These are phyloP conservation scores for Cladosporium phlei DNA, from an alignment of 2,329 filamentous ascomycete genomes.

Conservation along the genomic window DNA sequence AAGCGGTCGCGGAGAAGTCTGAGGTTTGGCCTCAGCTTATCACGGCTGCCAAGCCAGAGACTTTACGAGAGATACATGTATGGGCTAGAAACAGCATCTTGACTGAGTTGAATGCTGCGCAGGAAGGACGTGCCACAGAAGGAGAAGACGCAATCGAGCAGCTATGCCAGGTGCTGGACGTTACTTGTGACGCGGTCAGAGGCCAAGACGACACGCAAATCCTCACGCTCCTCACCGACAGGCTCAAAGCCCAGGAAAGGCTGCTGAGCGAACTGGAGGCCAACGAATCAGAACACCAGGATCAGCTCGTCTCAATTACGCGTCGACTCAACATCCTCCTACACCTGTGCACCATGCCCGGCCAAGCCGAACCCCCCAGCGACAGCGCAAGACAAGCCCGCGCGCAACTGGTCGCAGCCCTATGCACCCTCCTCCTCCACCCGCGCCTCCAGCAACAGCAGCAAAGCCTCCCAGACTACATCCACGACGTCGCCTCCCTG, in stretches of 20 bases:
- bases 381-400: slow-evolving; percentile 27
- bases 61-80: slow-evolving; percentile 24
- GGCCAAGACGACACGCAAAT: slow-evolving; percentile 17
- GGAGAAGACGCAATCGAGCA: background rate
- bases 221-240: slow-evolving; percentile 22
- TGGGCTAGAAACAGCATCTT: slow-evolving; percentile 33
- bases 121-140: background rate
- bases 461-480: slow-evolving; percentile 34
- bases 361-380: slow-evolving; percentile 24
- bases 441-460: slow-evolving; percentile 34
- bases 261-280: background rate
- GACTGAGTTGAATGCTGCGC: slow-evolving; percentile 11
- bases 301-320: background rate
- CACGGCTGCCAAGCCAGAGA: slow-evolving; percentile 31
- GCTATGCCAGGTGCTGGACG: slow-evolving; percentile 23
- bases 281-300: background rate
- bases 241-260: slow-evolving; percentile 18
- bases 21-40: slow-evolving; percentile 42
- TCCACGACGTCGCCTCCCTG: slow-evolving; percentile 41
- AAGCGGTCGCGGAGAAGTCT: slow-evolving; percentile 37
- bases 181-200: slow-evolving; percentile 20
- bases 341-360: slow-evolving; percentile 38
- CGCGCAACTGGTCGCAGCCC: slow-evolving; percentile 25
- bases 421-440: slow-evolving; percentile 37
- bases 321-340: slow-evolving; percentile 31